Conservation (phyloP, 345 rosid genomes). For the Carallia brachiata region DNA sequence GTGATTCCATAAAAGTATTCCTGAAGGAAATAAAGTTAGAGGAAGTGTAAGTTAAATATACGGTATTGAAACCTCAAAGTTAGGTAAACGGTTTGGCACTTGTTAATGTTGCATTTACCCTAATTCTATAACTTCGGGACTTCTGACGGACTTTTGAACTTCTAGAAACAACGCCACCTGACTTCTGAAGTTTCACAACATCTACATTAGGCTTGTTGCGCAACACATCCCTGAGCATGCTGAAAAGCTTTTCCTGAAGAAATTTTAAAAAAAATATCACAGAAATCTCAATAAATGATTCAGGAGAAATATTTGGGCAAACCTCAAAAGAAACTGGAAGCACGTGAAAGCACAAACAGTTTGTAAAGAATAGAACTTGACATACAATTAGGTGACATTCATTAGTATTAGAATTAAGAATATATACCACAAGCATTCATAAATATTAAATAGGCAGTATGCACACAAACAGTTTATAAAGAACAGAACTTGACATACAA, state of each 20-base stretch:
- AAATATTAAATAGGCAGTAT: background rate
- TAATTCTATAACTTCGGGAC: slow-evolving; percentile 57
- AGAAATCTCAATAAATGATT: background rate
- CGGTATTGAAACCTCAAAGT: slow-evolving; percentile 1
- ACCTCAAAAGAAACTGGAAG: background rate
- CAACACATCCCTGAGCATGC: slow-evolving; percentile 78
- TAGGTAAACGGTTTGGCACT: too few relatives aligned
- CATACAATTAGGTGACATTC: background rate
- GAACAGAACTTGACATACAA: background rate
- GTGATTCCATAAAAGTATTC: slow-evolving; percentile 83
- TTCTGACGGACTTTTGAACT: slow-evolving; percentile 58
- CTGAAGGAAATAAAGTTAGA: slow-evolving; percentile 32
- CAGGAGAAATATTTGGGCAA: background rate
- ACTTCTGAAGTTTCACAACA: slow-evolving; percentile 86
- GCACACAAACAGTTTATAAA: background rate
- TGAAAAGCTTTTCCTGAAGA: slow-evolving; percentile 84
- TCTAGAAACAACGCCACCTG: slow-evolving; percentile 88
- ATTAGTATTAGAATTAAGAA: background rate
- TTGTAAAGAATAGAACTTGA: background rate
- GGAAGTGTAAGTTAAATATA: background rate
- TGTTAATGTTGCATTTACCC: slow-evolving; percentile 41
- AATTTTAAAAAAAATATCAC: slow-evolving; percentile 7
- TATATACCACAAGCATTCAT: background rate
- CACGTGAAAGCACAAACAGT: background rate
- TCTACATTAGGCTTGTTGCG: slow-evolving; percentile 66